phyloP scores from a whole-genome alignment of 2,329 filamentous ascomycete genomes.

The Huntiella bhutanensis region DNA sequence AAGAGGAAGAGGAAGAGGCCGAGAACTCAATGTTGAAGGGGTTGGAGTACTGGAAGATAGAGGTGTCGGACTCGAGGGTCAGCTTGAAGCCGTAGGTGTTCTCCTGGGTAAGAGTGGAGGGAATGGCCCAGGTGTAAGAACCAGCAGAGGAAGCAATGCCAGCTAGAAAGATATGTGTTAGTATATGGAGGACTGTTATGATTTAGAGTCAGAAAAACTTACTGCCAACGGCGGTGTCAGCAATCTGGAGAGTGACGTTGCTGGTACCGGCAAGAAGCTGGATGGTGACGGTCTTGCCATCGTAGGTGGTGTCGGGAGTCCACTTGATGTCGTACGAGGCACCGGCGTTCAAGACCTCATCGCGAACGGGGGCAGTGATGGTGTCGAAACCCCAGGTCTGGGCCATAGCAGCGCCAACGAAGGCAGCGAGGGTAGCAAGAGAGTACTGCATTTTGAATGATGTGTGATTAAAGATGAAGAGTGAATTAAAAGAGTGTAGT shows the following conservation, averaged over 20 bases:
- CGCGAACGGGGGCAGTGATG: constrained; percentile 27
- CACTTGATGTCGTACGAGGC: constrained; percentile 32
- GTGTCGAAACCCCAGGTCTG: constrained; percentile 38
- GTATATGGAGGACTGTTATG: background rate
- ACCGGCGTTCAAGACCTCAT: constrained; percentile 29
- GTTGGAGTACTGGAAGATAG: constrained; percentile 41
- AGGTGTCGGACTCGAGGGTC: constrained; percentile 26
- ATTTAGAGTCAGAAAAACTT: constrained; percentile 18
- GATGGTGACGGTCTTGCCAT: constrained; percentile 29
- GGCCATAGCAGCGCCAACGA: constrained; percentile 32
- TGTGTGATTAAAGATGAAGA: constrained; percentile 3
- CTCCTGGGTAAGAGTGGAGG: constrained; percentile 23
- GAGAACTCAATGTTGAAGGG: constrained; percentile 34
- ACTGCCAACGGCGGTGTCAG: constrained; percentile 25
- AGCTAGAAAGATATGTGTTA: constrained; percentile 18
- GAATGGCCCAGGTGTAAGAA: constrained; percentile 32
- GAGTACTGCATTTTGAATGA: constrained; percentile 35
- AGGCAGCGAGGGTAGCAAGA: constrained; percentile 24
- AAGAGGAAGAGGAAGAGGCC: constrained; percentile 12
- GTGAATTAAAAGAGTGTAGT: constrained; percentile 1
- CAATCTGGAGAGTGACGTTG: constrained; percentile 22
- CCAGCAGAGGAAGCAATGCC: constrained; percentile 27
- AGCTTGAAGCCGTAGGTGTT: constrained; percentile 40
- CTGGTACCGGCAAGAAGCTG: constrained; percentile 33
- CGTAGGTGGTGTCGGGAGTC: constrained; percentile 23